Percentiles rank a stretch among this genome's conserved stretches.
These are phyloP conservation scores for Beauveria bassiana DNA, from an alignment of 2,329 filamentous ascomycete genomes.

Conservation along the genomic window DNA sequence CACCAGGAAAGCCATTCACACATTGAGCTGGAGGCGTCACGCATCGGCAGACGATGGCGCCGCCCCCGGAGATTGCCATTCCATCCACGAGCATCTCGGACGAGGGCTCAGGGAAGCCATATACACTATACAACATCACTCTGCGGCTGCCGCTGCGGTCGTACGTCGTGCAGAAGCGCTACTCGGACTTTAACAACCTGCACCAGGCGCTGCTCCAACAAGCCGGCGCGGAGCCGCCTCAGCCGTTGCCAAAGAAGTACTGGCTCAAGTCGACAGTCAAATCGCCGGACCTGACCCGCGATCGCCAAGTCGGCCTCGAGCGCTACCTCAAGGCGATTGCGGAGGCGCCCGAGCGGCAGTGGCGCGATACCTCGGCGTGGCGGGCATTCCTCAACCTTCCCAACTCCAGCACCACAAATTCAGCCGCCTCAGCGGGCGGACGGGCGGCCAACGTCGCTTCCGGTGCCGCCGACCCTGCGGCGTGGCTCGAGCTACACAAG, in stretches of 20 bases:
- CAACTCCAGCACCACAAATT: slow-evolving; percentile 39
- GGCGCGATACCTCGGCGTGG: slow-evolving; percentile 68
- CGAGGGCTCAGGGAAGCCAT: slow-evolving; percentile 50
- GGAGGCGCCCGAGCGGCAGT: slow-evolving; percentile 63
- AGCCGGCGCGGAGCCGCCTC: slow-evolving; percentile 57
- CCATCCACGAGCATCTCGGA: slow-evolving; percentile 54
- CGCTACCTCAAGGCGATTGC: slow-evolving; percentile 66
- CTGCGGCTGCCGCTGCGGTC: slow-evolving; percentile 69
- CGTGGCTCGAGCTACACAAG: slow-evolving; percentile 69
- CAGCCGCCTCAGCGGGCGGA: slow-evolving; percentile 38
- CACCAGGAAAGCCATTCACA: neutral
- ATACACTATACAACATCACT: slow-evolving; percentile 71
- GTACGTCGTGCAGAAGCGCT: slow-evolving; percentile 71
- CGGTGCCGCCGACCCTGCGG: slow-evolving; percentile 50
- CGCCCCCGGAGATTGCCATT: slow-evolving; percentile 59
- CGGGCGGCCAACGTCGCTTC: slow-evolving; percentile 31
- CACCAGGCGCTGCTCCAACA: slow-evolving; percentile 53
- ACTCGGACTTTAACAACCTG: slow-evolving; percentile 68
- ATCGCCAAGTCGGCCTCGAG: slow-evolving; percentile 62
- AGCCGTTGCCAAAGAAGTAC: slow-evolving; percentile 61
- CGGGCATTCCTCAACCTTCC: slow-evolving; percentile 66
- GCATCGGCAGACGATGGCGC: slow-evolving; percentile 42
- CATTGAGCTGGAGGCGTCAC: neutral
- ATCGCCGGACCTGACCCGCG: slow-evolving; percentile 61
- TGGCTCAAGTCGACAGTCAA: slow-evolving; percentile 70